Percentiles rank a stretch among this genome's conserved stretches.
Conservation (phyloP, 495 filamentous ascomycete species). For the Tuber brumale region DNA sequence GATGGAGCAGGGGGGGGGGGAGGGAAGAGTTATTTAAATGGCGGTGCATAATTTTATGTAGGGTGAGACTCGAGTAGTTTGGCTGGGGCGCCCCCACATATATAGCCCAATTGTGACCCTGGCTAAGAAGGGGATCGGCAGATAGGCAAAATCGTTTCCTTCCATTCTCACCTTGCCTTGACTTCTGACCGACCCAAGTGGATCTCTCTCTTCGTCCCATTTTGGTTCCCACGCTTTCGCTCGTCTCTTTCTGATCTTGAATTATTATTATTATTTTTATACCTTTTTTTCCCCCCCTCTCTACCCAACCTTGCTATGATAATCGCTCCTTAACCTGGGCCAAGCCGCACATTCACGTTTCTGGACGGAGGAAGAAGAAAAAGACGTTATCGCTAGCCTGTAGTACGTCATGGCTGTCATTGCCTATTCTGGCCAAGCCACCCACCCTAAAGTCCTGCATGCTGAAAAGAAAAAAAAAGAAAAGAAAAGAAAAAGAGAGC, state of each 20-base stretch:
- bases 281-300: background rate
- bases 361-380: background rate
- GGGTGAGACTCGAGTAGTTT: conserved; percentile 1
- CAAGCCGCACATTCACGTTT: background rate
- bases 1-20: background rate
- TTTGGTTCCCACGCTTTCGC: background rate
- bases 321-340: background rate
- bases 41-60: background rate
- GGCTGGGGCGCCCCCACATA: background rate
- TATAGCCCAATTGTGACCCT: background rate
- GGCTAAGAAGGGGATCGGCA: background rate
- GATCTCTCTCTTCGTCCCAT: background rate
- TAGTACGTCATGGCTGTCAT: background rate
- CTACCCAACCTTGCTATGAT: background rate
- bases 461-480: background rate
- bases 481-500: background rate
- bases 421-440: background rate
- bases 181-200: background rate
- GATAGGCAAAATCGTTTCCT: background rate
- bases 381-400: background rate
- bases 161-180: background rate
- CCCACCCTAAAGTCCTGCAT: background rate
- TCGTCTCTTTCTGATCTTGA: background rate
- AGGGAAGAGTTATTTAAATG: conserved; percentile 2
- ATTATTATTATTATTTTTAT: background rate